These are phyloP conservation scores for Rhodotorula sp. DNA, from an alignment of 1,284 basidiomycete species.

Conservation along the genomic window DNA sequence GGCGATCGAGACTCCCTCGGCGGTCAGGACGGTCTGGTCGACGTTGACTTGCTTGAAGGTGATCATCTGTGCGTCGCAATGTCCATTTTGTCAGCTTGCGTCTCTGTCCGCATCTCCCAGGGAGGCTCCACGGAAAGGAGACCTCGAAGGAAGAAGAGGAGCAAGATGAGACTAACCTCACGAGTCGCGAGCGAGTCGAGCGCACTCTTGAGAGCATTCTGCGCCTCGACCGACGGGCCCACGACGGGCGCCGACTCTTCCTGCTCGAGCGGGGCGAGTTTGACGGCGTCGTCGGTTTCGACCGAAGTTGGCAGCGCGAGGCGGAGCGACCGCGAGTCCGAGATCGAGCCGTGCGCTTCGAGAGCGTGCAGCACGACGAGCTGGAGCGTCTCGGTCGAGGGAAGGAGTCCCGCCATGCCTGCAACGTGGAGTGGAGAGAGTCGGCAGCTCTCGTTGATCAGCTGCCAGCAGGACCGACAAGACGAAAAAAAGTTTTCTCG, in stretches of 20 bases:
- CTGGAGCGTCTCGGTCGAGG: conserved; percentile 64
- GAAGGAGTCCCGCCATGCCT: conserved; percentile 25
- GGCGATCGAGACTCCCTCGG: conserved; percentile 77
- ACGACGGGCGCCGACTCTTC: conserved; percentile 55
- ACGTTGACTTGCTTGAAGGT: conserved; percentile 75
- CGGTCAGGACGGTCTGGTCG: conserved; percentile 68
- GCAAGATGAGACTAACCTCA: conserved; percentile 58
- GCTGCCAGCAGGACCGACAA: not conserved
- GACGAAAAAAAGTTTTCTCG: no score
- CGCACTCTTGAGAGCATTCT: conserved; percentile 78
- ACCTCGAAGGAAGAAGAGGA: not conserved
- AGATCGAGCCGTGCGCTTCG: conserved; percentile 58
- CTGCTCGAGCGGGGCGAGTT: conserved; percentile 57
- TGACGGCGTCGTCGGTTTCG: conserved; percentile 55
- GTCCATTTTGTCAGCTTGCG: conserved; percentile 6
- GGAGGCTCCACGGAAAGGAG: not conserved
- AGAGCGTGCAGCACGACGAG: conserved; percentile 73
- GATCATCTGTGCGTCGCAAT: conserved; percentile 66
- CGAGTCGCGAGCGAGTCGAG: conserved; percentile 82
- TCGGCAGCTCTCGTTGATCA: not conserved
- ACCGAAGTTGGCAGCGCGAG: conserved; percentile 17
- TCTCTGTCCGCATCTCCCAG: no score
- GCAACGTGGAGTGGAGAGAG: not conserved
- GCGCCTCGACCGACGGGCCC: conserved; percentile 48
- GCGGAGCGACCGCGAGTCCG: conserved; percentile 74